Percentiles rank a stretch among this genome's conserved stretches.
These are phyloP conservation scores for Candida odintsovae DNA, from an alignment of 805 yeast species.

Conservation along the genomic window DNA sequence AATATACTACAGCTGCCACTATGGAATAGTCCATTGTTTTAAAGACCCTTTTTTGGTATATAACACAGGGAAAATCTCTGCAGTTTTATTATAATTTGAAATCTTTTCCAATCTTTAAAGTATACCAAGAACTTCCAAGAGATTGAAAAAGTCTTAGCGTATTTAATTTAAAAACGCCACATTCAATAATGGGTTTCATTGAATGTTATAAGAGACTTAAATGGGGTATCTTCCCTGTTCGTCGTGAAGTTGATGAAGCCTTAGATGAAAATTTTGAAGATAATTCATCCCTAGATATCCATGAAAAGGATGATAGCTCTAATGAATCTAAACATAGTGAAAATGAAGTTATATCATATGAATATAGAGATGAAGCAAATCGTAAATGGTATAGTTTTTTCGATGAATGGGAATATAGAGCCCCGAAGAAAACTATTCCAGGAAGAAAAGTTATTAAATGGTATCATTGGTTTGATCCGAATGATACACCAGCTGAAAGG, in stretches of 20 bases:
- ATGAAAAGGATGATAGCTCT: neutral
- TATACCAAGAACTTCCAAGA: neutral
- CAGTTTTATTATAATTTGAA: too few species aligned
- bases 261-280: neutral
- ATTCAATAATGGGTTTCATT: neutral
- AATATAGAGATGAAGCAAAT: conserved; percentile 48
- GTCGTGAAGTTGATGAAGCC: conserved; percentile 21
- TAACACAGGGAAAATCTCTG: neutral
- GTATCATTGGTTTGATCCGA: conserved; percentile 13
- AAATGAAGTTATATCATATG: conserved; percentile 16
- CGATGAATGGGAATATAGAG: conserved; percentile 45
- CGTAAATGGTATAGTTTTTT: conserved; percentile 51
- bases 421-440: neutral
- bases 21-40: neutral
- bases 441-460: conserved; percentile 6
- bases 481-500: conserved; percentile 32
- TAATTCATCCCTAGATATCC: neutral
- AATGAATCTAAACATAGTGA: neutral
- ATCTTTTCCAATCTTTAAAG: too few species aligned
- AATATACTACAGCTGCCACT: too few species aligned
- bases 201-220: conserved; percentile 20
- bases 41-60: neutral
- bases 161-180: neutral
- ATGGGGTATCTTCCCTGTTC: conserved; percentile 29
- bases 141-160: neutral